These are phyloP conservation scores for Flaveria trinervia DNA, from an alignment of 129 eudicot species.

Conservation along the genomic window DNA sequence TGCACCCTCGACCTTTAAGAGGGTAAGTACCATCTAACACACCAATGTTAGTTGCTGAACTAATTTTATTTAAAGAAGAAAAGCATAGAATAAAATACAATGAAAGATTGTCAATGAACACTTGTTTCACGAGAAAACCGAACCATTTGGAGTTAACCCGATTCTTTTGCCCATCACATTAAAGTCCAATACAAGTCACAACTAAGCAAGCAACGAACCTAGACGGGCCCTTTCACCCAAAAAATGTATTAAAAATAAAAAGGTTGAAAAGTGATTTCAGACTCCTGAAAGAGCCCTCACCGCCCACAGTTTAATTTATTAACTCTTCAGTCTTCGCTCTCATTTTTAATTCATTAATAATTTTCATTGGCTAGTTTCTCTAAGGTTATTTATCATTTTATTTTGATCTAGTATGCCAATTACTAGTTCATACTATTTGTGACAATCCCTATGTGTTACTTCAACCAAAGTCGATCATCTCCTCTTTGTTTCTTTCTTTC, in stretches of 20 bases:
- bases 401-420: too few species aligned
- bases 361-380: too few species aligned
- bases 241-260: not conserved
- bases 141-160: not conserved
- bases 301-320: not conserved
- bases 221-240: not conserved
- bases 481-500: not conserved
- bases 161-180: not conserved
- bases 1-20: too few species aligned
- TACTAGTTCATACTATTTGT: too few species aligned
- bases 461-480: not conserved
- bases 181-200: constrained; percentile 1
- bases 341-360: not conserved
- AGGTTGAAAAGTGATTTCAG: constrained; percentile 1
- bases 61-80: too few species aligned
- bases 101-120: not conserved
- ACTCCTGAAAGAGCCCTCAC: not conserved
- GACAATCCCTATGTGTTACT: not conserved
- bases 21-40: too few species aligned
- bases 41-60: not conserved
- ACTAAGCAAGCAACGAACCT: constrained; percentile 10
- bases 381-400: too few species aligned
- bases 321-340: not conserved
- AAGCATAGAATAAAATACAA: not conserved
- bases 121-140: constrained; percentile 7